Conservation (phyloP, 768 basidiomycete species). For the Leccinum broughii region DNA sequence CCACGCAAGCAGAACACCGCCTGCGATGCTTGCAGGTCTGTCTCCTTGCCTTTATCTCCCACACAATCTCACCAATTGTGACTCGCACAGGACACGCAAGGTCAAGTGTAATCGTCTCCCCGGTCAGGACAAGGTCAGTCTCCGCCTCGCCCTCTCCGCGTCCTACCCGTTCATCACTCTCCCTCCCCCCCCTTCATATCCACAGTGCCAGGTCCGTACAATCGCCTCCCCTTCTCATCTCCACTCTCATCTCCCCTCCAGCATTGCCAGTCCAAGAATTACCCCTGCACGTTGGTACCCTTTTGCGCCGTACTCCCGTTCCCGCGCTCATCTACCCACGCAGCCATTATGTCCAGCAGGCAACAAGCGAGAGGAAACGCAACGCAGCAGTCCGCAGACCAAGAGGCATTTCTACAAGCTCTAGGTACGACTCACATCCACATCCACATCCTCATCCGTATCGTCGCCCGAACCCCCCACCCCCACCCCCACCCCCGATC, state of each 20-base stretch:
- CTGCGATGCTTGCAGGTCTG: slow-evolving; percentile 87
- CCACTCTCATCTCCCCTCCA: slow-evolving; percentile 30
- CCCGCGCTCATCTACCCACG: slow-evolving; percentile 20
- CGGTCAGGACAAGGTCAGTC: slow-evolving; percentile 75
- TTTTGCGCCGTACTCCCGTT: slow-evolving; percentile 17
- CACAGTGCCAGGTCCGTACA: slow-evolving; percentile 64
- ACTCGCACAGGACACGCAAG: slow-evolving; percentile 66
- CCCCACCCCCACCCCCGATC: slow-evolving; percentile 8
- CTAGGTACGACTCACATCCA: slow-evolving; percentile 40
- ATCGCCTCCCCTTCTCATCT: slow-evolving; percentile 14
- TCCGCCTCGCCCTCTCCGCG: slow-evolving; percentile 14
- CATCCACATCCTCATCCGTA: background rate
- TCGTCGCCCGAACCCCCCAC: background rate
- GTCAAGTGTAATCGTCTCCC: slow-evolving; percentile 86
- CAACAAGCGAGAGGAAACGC: slow-evolving; percentile 83
- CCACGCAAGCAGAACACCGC: slow-evolving; percentile 92
- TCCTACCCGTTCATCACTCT: slow-evolving; percentile 9
- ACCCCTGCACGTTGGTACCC: slow-evolving; percentile 82
- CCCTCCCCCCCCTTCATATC: slow-evolving; percentile 19
- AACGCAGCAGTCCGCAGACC: slow-evolving; percentile 59
- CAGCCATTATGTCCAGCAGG: slow-evolving; percentile 82
- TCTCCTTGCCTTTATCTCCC: background rate
- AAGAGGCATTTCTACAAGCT: slow-evolving; percentile 55
- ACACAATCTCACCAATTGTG: slow-evolving; percentile 1
- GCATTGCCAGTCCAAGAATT: slow-evolving; percentile 87